Evolutionary conservation across 768 basidiomycete genomes (phyloP).

Genomic region (Brasilioporus rufonigricans): DNA sequence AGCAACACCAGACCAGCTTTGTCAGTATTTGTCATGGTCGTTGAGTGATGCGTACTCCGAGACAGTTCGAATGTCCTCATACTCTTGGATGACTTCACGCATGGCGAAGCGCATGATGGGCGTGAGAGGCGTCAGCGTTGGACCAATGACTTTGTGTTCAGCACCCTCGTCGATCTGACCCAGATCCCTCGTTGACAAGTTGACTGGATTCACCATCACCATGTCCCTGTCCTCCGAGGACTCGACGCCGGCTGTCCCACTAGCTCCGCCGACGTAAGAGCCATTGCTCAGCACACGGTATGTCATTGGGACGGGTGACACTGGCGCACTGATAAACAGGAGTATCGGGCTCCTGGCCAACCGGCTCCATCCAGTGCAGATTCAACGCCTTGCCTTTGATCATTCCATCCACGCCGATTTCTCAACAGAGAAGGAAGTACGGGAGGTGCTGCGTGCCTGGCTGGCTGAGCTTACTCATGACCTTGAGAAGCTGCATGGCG

Average conservation of each 20-base stretch:
- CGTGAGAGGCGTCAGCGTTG: constrained; percentile 71
- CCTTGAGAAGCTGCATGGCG: constrained; percentile 74
- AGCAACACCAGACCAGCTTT: constrained; percentile 4
- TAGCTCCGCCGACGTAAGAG: constrained; percentile 32
- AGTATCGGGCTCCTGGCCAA: constrained; percentile 51
- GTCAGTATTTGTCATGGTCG: constrained; percentile 68
- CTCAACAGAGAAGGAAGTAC: constrained; percentile 80
- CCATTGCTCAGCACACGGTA: constrained; percentile 28
- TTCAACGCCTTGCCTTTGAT: constrained; percentile 74
- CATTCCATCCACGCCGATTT: constrained; percentile 88
- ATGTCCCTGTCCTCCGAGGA: constrained; percentile 47
- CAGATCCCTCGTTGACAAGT: constrained; percentile 41
- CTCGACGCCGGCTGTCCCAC: constrained; percentile 41
- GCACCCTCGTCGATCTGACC: constrained; percentile 49
- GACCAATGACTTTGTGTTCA: constrained; percentile 60
- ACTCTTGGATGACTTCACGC: constrained; percentile 80
- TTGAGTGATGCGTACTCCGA: constrained; percentile 76
- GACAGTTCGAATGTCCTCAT: constrained; percentile 69
- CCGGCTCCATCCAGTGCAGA: constrained; percentile 71
- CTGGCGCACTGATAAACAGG: constrained; percentile 26
- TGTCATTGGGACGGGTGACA: constrained; percentile 26
- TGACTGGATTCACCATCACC: constrained; percentile 40
- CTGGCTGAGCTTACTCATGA: constrained; percentile 75
- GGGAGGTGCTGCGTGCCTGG: constrained; percentile 61
- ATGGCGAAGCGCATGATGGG: constrained; percentile 85